Percentiles rank a stretch among this genome's conserved stretches.
These are phyloP conservation scores for Zygnema cylindricum DNA, from an alignment of 139 green algal genomes.

Conservation along the genomic window DNA sequence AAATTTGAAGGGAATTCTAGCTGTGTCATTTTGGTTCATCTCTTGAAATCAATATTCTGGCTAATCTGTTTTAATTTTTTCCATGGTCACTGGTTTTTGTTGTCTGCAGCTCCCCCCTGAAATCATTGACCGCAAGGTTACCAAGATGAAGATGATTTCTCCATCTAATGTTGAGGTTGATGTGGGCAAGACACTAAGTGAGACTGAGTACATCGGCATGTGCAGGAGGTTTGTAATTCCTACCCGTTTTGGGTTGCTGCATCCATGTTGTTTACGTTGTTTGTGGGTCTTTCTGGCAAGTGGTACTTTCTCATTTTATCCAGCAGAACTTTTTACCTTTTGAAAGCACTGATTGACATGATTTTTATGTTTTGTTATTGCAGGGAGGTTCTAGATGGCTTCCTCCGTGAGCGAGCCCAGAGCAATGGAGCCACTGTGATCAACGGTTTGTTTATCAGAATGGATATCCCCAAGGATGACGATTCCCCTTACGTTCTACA, in stretches of 20 bases:
- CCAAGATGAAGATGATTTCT: constrained; percentile 99
- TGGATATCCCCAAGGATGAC: constrained; percentile 72
- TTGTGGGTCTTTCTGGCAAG: background rate
- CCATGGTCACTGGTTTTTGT: no score
- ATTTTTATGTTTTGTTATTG: background rate
- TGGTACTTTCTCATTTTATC: background rate
- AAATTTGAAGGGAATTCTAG: no score
- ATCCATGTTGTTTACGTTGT: background rate
- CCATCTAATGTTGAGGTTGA: constrained; percentile 98
- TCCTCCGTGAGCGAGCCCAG: constrained; percentile 90
- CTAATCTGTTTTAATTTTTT: no score
- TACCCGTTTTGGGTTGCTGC: no score
- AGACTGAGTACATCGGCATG: constrained; percentile 99
- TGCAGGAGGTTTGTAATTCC: constrained; percentile 86
- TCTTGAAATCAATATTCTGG: no score
- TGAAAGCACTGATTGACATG: background rate
- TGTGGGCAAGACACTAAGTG: constrained; percentile 95
- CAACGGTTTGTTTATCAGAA: constrained; percentile 89
- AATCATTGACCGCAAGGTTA: constrained; percentile 78
- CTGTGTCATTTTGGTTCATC: no score
- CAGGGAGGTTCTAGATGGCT: constrained; percentile 89
- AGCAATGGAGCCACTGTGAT: constrained; percentile 86
- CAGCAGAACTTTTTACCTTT: background rate
- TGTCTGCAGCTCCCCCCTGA: constrained; percentile 53
- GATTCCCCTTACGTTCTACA: constrained; percentile 81